phyloP scores from a whole-genome alignment of 495 filamentous ascomycete species.

The Neurospora sp. region DNA sequence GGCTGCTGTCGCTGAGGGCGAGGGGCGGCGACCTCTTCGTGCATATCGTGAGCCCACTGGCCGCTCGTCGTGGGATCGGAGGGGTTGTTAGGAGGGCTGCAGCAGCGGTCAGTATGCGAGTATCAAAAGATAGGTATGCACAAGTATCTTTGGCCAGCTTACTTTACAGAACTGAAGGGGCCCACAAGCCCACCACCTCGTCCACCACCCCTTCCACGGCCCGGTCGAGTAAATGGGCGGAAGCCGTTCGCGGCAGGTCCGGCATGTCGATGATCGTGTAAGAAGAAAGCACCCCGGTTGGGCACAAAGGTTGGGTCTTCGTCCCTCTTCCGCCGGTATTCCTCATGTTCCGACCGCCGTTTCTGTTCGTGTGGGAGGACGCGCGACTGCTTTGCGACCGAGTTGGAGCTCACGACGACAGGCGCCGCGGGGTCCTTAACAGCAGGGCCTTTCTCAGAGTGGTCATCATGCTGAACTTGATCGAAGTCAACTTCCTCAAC shows the following conservation, averaged over 20 bases:
- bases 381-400: conserved; percentile 22
- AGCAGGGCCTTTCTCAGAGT: neutral
- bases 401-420: conserved; percentile 36
- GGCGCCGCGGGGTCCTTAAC: conserved; percentile 26
- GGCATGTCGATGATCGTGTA: conserved; percentile 83
- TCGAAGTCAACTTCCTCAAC: conserved; percentile 58
- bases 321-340: conserved; percentile 76
- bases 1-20: conserved; percentile 22
- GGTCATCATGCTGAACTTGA: conserved; percentile 31
- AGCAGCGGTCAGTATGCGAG: conserved; percentile 23
- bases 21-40: conserved; percentile 61
- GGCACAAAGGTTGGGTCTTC: conserved; percentile 91
- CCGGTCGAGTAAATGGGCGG: conserved; percentile 54
- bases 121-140: neutral
- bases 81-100: conserved; percentile 35
- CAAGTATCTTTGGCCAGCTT: conserved; percentile 19
- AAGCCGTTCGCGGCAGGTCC: conserved; percentile 68
- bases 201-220: conserved; percentile 27
- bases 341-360: conserved; percentile 71
- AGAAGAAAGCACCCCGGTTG: conserved; percentile 90
- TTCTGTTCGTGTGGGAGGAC: conserved; percentile 55
- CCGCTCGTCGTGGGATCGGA: conserved; percentile 53
- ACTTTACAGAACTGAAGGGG: conserved; percentile 50
- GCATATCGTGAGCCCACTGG: conserved; percentile 91
- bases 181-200: conserved; percentile 41